A percentile compares a stretch with the other conserved stretches of the same genome.
These are phyloP conservation scores for Gymnopilus junonius DNA, from an alignment of 768 basidiomycete species.

Conservation along the genomic window DNA sequence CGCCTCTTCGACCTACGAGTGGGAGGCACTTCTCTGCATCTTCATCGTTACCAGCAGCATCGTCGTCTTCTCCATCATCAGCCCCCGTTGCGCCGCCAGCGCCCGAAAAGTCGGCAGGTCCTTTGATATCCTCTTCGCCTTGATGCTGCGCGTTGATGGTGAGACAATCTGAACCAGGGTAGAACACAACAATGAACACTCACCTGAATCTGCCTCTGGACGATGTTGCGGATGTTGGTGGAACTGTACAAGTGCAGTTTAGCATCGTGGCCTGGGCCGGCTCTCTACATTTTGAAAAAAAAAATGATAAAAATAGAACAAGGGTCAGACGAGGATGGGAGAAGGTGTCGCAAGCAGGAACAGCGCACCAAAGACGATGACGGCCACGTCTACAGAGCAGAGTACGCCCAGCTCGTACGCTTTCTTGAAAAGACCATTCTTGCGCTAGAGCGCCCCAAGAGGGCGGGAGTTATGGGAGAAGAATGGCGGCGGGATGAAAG, in stretches of 20 bases:
- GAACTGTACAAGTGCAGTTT: constrained; percentile 77
- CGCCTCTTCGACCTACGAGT: background rate
- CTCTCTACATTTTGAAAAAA: constrained; percentile 44
- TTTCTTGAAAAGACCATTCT: constrained; percentile 81
- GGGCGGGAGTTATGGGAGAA: background rate
- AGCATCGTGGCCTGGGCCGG: constrained; percentile 63
- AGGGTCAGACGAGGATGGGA: constrained; percentile 10
- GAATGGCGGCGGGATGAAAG: constrained; percentile 2
- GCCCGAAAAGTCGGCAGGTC: constrained; percentile 39
- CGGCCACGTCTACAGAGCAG: constrained; percentile 75
- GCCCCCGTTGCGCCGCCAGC: constrained; percentile 22
- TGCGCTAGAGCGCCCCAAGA: constrained; percentile 47
- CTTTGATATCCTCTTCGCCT: constrained; percentile 40
- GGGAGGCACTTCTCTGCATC: background rate
- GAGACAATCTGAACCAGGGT: constrained; percentile 13
- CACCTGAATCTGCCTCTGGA: constrained; percentile 59
- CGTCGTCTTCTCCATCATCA: constrained; percentile 33
- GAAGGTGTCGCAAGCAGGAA: background rate
- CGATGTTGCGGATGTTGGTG: constrained; percentile 56
- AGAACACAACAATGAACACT: constrained; percentile 6
- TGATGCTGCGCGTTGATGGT: constrained; percentile 27
- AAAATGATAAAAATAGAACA: constrained; percentile 27
- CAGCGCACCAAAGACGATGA: constrained; percentile 69
- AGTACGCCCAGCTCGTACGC: constrained; percentile 78
- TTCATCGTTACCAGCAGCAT: constrained; percentile 29